Evolutionary conservation across 2,329 filamentous ascomycete genomes (phyloP).

Genomic region (Clonostachys rhizophaga): DNA sequence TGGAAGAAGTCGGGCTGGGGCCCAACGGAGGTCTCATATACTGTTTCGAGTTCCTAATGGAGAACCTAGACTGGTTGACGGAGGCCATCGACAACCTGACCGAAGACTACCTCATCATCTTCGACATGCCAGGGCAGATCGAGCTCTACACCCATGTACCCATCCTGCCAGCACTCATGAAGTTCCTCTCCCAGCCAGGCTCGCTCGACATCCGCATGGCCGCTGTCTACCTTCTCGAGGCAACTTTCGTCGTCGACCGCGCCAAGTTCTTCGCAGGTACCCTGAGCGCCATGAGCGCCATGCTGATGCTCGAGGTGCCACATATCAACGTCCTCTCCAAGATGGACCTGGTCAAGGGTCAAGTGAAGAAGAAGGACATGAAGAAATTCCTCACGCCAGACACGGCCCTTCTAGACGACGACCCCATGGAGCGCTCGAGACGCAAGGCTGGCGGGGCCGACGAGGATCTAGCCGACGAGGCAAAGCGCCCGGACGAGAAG

Average conservation of each 20-base stretch:
- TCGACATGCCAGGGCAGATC: conserved; percentile 99
- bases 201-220: conserved; percentile 87
- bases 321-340: conserved; percentile 96
- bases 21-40: conserved; percentile 93
- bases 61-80: conserved; percentile 89
- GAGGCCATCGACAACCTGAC: conserved; percentile 80
- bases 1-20: conserved; percentile 88
- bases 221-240: conserved; percentile 90
- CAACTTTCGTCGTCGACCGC: conserved; percentile 90
- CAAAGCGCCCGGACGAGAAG: conserved; percentile 58
- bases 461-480: conserved; percentile 41
- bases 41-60: conserved; percentile 93
- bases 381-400: conserved; percentile 90
- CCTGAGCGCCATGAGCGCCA: conserved; percentile 94
- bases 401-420: conserved; percentile 74
- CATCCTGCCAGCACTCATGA: conserved; percentile 79
- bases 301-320: conserved; percentile 97
- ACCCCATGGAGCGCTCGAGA: conserved; percentile 50
- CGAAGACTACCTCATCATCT: conserved; percentile 94
- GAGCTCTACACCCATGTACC: conserved; percentile 98
- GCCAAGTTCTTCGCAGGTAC: conserved; percentile 98
- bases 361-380: conserved; percentile 80
- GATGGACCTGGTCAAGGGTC: conserved; percentile 93
- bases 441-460: conserved; percentile 29
- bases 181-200: conserved; percentile 73